Evolutionary conservation across 2,329 filamentous ascomycete genomes (phyloP).

Genomic region (Podosphaera fusca): DNA sequence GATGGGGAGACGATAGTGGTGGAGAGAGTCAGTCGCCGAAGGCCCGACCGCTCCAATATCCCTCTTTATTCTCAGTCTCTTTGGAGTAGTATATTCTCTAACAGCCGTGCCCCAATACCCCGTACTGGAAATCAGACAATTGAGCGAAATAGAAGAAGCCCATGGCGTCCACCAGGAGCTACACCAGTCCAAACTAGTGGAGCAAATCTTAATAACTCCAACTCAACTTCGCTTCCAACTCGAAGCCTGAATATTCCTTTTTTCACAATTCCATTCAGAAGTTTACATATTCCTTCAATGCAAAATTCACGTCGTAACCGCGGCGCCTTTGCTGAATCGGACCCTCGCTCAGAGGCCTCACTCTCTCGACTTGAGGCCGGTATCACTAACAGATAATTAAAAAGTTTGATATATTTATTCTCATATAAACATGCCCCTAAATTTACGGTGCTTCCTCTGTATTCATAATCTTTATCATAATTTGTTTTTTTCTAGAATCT

Average conservation of each 20-base stretch:
- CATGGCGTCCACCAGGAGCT: background rate
- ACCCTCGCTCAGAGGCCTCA: slow-evolving; percentile 5
- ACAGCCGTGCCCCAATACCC: slow-evolving; percentile 5
- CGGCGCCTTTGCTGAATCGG: slow-evolving; percentile 3
- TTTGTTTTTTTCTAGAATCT: background rate
- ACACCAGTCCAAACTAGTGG: slow-evolving; percentile 2
- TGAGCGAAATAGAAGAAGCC: background rate
- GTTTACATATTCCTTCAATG: slow-evolving; percentile 7
- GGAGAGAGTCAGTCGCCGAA: slow-evolving; percentile 12
- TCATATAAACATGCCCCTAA: background rate
- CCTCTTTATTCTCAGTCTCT: slow-evolving; percentile 10
- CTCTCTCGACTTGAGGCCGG: slow-evolving; percentile 17
- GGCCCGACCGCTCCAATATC: slow-evolving; percentile 9
- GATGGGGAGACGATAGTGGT: slow-evolving; percentile 13
- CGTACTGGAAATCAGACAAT: background rate
- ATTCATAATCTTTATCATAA: background rate
- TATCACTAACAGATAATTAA: slow-evolving; percentile 7
- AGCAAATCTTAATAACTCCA: background rate
- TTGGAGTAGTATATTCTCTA: slow-evolving; percentile 13
- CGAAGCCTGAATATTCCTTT: slow-evolving; percentile 3
- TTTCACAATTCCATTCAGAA: slow-evolving; percentile 11
- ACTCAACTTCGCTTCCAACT: background rate
- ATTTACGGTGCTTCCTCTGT: background rate
- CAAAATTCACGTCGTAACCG: slow-evolving; percentile 8
- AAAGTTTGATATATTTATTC: background rate